Evolutionary conservation across 2,329 filamentous ascomycete genomes (phyloP).

Genomic region (Claviceps arundinis): DNA sequence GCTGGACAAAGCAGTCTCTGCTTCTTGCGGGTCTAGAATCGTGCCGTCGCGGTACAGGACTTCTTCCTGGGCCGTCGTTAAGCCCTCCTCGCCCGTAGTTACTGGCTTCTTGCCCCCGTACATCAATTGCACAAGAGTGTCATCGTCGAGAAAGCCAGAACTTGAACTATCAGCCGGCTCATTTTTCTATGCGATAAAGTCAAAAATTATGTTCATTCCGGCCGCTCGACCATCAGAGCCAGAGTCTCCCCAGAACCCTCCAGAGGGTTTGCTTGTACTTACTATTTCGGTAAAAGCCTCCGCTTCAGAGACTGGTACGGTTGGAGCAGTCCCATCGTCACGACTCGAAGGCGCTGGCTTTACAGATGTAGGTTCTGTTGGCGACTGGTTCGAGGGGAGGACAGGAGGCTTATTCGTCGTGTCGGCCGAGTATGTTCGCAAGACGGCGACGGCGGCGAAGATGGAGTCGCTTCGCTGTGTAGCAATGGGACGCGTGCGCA

Average conservation of each 20-base stretch:
- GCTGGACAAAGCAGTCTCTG: constrained; percentile 18
- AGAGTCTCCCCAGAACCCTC: neutral
- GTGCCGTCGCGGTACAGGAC: constrained; percentile 28
- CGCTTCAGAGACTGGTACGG: too few relatives aligned
- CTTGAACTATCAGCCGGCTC: constrained; percentile 2
- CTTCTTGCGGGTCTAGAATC: constrained; percentile 23
- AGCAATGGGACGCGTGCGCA: constrained; percentile 15
- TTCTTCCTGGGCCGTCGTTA: constrained; percentile 30
- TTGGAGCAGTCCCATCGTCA: neutral
- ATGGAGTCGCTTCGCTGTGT: constrained; percentile 13
- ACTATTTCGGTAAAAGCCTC: neutral
- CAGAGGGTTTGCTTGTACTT: neutral
- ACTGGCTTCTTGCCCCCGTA: constrained; percentile 21
- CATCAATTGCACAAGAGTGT: constrained; percentile 22
- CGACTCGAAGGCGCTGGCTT: neutral
- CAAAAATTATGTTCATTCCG: neutral
- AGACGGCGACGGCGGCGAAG: constrained; percentile 9
- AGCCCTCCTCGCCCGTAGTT: constrained; percentile 18
- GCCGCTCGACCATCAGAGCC: constrained; percentile 1
- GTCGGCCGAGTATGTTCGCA: constrained; percentile 21
- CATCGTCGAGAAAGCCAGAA: constrained; percentile 20
- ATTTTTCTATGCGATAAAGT: neutral
- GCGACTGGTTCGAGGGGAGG: neutral
- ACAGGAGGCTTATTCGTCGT: constrained; percentile 5
- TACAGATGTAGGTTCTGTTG: neutral